Conservation (phyloP, 306 rosid genomes). For the Hylodesmum podocarpum region DNA sequence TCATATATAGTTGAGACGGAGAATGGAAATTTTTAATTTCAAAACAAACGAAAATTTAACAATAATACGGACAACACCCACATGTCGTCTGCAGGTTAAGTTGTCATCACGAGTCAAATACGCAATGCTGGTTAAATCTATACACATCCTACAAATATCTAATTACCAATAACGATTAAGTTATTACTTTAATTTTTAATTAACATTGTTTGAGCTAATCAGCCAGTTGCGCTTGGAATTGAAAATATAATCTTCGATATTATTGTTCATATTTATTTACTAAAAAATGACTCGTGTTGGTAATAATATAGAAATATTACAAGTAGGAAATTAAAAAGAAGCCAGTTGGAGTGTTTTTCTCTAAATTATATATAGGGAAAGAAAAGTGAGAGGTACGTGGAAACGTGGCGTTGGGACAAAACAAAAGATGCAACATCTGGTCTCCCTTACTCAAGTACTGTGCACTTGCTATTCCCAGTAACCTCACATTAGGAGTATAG, state of each 20-base stretch:
- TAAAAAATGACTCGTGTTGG: background rate
- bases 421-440: constrained; percentile 12
- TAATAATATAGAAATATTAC: background rate
- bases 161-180: background rate
- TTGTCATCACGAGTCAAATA: background rate
- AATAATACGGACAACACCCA: background rate
- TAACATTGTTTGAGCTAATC: background rate
- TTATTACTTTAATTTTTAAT: background rate
- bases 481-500: no score
- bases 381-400: background rate
- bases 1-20: background rate
- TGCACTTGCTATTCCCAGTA: background rate
- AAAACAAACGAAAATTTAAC: background rate
- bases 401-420: constrained; percentile 18
- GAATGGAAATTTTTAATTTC: background rate
- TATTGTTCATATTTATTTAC: background rate
- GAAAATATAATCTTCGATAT: background rate
- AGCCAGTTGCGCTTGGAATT: background rate
- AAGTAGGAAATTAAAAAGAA: background rate
- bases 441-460: background rate
- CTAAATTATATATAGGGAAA: constrained; percentile 24
- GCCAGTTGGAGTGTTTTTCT: background rate
- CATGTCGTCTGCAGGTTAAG: background rate
- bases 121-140: background rate
- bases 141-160: background rate